Base-by-base conservation (phyloP, 768 basidiomycete species). In the Hemileccinum impolitum region DNA sequence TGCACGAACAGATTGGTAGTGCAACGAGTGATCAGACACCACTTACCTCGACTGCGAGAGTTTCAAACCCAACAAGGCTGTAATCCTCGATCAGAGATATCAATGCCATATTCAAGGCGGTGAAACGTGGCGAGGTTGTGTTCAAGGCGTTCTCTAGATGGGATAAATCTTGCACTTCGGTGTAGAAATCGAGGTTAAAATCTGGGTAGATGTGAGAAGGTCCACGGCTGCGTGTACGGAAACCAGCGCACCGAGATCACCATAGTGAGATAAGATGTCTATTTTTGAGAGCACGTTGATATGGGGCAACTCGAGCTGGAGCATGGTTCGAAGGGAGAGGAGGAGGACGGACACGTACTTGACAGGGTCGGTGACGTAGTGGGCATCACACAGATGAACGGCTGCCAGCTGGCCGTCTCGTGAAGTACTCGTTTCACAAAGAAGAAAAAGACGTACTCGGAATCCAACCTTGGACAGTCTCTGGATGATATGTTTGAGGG, bases 221-320 rank as follows among this genome's bases (percentile, higher is more conserved):
- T 35, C 6, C n/a, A n/a, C 19, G 45, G 17, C 44, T 31, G 21
- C 34, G 26, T n/a, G 30, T 13, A 30, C 14, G 15, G 39, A 39
- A 15, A 42, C n/a, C 4, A 64, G 11, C 79, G 39, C 59, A 94
- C 94, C 90, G 37, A 98, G 76, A 52, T 95, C 91, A 11, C 96
- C 96, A 53, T 95, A 94, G 55, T 87, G 82, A 15, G 79, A 74
- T 15, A 99, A 73, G n/a, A 97, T 72, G 69, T 99, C 96, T 47
- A 98, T 77, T 69, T 99, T 99, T 9, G 92, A 94, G 13, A 99
- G 75, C 3, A 99, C 96, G 62, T 99, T 98, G 70, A 99, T 76
- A 64, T 98, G 96, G 0, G 96, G 96, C n/a, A 98, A 78, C 61
- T 96, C 96, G 47, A 99, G 78, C 61, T 97, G 94, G n/a, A 99